Base-by-base conservation (phyloP, 768 basidiomycete species). In the Lentinula detonsa region DNA sequence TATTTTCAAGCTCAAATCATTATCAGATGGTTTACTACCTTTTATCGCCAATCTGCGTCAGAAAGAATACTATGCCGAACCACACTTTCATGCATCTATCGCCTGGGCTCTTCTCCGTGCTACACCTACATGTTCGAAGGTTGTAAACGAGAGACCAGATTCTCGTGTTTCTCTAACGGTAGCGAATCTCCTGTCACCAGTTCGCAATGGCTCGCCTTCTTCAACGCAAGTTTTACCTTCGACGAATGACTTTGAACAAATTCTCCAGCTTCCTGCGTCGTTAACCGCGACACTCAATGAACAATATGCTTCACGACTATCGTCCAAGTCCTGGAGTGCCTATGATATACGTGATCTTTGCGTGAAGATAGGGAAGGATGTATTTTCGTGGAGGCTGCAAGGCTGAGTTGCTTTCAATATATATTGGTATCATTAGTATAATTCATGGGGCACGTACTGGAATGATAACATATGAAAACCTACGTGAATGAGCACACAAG, bases 11-110 rank as follows among this genome's bases (percentile, higher is more conserved):
- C 73, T 95, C 11, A 73, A 75, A 61, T 67, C 70, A 7, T 72
- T 94, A 46, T 76, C 84, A 1, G 75, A 82, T 52, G 75, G 76
- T 23, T 72, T 97, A 45, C 76, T 80, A 4, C 87, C 88, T 1
- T 75, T 78, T 6, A 74, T 96, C 50, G 74, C 74, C 33, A 69
- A 72, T 3, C 75, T 92, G 37, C 86, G 87, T 57, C 89, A 95
- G 65, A 86, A 87, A 64, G 80, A 82, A 60, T 97, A 92, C 72
- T 96, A 98, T 73, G 67, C 75, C 37, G 75, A 83, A 34, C 93
- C 95, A 18, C 84, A 87, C 49, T 97, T 95, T 68, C 95, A 98
- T 69, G 82, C 90, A 11, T 95, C 93, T 2, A 85, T 97, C 59
- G 93, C 86, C 9, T 97, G 95, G 95, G 85, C 87, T 13, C 77